Conservation (phyloP, 768 basidiomycete species). For the Calocybe gangraenosa region DNA sequence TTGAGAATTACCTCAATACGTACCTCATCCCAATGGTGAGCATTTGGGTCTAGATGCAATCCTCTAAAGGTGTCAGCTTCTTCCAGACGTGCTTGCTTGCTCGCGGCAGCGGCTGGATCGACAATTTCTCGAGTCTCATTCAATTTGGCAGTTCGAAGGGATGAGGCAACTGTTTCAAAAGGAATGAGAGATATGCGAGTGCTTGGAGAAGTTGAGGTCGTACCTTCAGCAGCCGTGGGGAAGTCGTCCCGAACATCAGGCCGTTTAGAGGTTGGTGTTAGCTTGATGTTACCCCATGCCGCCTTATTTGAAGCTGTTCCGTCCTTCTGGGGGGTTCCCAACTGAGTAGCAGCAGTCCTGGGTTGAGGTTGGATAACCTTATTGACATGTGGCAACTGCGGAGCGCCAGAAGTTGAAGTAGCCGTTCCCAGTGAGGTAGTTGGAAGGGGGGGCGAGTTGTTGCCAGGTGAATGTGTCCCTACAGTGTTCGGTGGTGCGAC, state of each 20-base stretch:
- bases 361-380: slow-evolving; percentile 71
- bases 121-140: slow-evolving; percentile 42
- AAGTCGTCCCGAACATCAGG: slow-evolving; percentile 66
- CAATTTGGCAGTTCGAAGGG: slow-evolving; percentile 30
- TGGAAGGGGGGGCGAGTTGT: slow-evolving; percentile 35
- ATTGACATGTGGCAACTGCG: slow-evolving; percentile 52
- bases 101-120: slow-evolving; percentile 41
- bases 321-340: slow-evolving; percentile 27
- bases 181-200: neutral
- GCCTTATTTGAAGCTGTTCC: slow-evolving; percentile 38
- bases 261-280: slow-evolving; percentile 31
- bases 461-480: slow-evolving; percentile 41
- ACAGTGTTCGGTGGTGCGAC: slow-evolving; percentile 53
- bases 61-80: slow-evolving; percentile 94
- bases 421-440: slow-evolving; percentile 29
- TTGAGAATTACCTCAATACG: slow-evolving; percentile 20
- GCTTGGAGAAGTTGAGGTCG: slow-evolving; percentile 55
- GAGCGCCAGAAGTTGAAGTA: slow-evolving; percentile 25
- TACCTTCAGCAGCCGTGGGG: slow-evolving; percentile 95
- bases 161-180: slow-evolving; percentile 23
- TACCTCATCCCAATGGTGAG: slow-evolving; percentile 98
- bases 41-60: slow-evolving; percentile 88
- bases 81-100: slow-evolving; percentile 66
- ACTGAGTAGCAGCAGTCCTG: slow-evolving; percentile 33
- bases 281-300: slow-evolving; percentile 69